Conservation (phyloP, 208 protist genomes). For the Acanthamoeba healyi region DNA sequence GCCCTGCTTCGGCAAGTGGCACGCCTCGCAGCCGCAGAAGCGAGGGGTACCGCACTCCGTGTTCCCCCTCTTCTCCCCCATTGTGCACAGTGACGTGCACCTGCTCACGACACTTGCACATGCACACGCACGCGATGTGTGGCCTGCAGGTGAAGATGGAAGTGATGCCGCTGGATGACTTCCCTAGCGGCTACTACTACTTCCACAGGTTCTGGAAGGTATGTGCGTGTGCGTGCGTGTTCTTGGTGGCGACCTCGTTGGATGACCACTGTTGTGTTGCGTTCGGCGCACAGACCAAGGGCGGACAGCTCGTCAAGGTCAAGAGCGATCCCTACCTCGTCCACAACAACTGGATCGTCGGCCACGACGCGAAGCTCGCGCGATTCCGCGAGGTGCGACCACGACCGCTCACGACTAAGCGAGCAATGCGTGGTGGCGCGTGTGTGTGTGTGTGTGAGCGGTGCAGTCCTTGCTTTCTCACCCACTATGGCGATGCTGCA, state of each 20-base stretch:
- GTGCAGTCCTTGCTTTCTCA: no score
- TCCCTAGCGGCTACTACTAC: not conserved
- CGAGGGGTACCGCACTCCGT: no score
- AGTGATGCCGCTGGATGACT: not conserved
- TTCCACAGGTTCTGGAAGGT: conserved; percentile 15
- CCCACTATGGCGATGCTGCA: no score
- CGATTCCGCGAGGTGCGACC: not conserved
- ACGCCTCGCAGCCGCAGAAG: not conserved
- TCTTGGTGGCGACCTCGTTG: no score
- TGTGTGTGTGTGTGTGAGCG: not conserved
- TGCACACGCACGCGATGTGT: not conserved
- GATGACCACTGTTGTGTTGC: no score
- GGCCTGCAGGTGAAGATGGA: not conserved
- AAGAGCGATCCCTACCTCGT: not conserved
- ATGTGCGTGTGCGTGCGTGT: not conserved
- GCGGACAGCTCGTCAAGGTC: not conserved
- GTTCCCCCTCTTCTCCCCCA: not conserved
- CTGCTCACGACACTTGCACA: not conserved
- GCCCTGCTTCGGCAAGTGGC: conserved; percentile 3
- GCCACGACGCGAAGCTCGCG: not conserved
- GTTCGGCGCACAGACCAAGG: no score
- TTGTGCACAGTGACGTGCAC: no score
- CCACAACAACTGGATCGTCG: conserved; percentile 63
- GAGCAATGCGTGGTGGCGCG: not conserved
- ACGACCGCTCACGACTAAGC: no score